Conservation (phyloP, 495 filamentous ascomycete genomes). For the Chlorociboria aeruginascens region DNA sequence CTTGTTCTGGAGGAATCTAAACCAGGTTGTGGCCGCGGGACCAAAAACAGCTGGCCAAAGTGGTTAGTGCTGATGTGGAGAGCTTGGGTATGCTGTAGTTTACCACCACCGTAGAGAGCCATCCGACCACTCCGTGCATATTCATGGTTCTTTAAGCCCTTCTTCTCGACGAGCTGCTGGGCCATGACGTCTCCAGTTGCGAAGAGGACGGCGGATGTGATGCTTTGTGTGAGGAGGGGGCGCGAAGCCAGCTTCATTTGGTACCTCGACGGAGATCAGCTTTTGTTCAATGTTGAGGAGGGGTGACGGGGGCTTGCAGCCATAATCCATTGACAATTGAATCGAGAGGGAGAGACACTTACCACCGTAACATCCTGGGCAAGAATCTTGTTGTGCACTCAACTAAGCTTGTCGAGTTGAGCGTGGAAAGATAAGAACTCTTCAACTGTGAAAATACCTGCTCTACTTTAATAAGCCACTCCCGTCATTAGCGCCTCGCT, state of each 20-base stretch:
- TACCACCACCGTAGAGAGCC: conserved; percentile 86
- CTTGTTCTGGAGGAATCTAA: conserved; percentile 58
- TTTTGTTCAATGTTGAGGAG: not conserved
- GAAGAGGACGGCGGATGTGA: conserved; percentile 83
- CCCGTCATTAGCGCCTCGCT: no score
- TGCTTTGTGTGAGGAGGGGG: conserved; percentile 77
- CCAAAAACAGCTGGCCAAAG: conserved; percentile 64
- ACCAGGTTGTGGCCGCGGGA: conserved; percentile 85
- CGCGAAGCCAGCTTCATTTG: conserved; percentile 67
- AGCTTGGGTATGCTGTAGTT: conserved; percentile 10
- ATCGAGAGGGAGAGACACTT: not conserved
- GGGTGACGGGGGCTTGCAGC: not conserved
- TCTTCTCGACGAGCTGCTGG: conserved; percentile 86
- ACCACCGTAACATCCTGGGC: conserved; percentile 6
- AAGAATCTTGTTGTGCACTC: not conserved
- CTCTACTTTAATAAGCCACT: no score
- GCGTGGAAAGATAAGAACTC: no score
- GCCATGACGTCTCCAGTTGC: conserved; percentile 82
- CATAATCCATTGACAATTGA: not conserved
- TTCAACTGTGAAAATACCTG: no score
- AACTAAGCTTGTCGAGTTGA: no score
- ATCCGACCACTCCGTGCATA: conserved; percentile 73
- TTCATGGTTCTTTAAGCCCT: conserved; percentile 70
- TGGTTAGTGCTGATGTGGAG: conserved; percentile 6
- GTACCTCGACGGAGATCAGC: conserved; percentile 49